phyloP scores from a whole-genome alignment of 257 asterid species.

The Solanum lignicaule region DNA sequence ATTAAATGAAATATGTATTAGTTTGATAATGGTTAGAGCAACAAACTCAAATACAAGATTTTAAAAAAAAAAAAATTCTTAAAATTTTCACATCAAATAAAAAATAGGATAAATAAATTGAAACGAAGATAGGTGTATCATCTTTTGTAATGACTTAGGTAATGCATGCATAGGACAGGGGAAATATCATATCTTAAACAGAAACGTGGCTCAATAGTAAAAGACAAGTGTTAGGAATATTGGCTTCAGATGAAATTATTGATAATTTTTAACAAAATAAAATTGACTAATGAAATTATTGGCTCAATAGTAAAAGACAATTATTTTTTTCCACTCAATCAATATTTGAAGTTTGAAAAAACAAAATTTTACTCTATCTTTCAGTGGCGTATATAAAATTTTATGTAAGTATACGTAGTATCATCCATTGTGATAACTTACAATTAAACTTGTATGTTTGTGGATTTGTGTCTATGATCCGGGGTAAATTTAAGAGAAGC shows the following conservation, averaged over 20 bases:
- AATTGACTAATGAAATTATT: background rate
- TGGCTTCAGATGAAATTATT: background rate
- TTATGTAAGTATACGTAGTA: background rate
- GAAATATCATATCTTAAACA: background rate
- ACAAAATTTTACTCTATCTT: background rate
- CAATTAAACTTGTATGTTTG: background rate
- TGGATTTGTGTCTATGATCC: background rate
- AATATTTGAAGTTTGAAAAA: background rate
- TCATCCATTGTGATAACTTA: fast-evolving
- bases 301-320: no score
- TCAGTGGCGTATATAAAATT: fast-evolving
- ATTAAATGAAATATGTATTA: no score
- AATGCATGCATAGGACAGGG: background rate
- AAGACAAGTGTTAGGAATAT: background rate
- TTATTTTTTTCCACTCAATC: background rate
- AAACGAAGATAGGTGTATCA: no score
- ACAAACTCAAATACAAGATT: no score
- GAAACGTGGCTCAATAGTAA: background rate
- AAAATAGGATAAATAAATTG: no score
- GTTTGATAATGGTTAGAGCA: no score
- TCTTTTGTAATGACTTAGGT: no score
- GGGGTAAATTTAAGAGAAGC: fast-evolving
- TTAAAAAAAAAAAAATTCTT: no score
- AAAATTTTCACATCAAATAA: no score
- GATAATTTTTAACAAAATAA: background rate